phyloP scores from a whole-genome alignment of 441 rosid species.

The Lepidium campestre region DNA sequence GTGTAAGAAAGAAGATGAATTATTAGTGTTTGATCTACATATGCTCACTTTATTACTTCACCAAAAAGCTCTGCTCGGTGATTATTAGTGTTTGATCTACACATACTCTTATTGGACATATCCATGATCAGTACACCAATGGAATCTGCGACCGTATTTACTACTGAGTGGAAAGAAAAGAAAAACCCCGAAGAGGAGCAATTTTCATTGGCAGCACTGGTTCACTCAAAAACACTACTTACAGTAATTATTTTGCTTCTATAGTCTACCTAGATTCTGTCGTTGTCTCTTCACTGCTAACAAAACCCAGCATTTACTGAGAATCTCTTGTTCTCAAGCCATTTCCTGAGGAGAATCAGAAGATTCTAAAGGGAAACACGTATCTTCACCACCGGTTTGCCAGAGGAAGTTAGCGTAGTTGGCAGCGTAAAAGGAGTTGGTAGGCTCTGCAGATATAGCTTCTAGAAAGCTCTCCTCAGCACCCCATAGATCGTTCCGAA shows the following conservation, averaged over 20 bases:
- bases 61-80: slow-evolving; percentile 2
- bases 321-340: neutral
- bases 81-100: slow-evolving; percentile 2
- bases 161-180: neutral
- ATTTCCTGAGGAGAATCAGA: slow-evolving; percentile 19
- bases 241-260: slow-evolving; percentile 2
- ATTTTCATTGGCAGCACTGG: slow-evolving; percentile 3
- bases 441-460: slow-evolving; percentile 54
- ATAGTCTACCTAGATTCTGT: slow-evolving; percentile 9
- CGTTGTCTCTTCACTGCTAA: neutral
- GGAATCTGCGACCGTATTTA: neutral
- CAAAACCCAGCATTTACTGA: neutral
- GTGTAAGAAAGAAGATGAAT: too few species aligned
- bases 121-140: neutral
- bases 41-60: neutral
- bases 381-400: slow-evolving; percentile 73
- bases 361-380: slow-evolving; percentile 53
- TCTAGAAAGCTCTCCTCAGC: slow-evolving; percentile 73
- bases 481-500: slow-evolving; percentile 54
- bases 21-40: neutral
- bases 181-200: neutral
- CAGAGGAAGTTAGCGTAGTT: slow-evolving; percentile 74
- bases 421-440: slow-evolving; percentile 45
- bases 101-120: neutral
- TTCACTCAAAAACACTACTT: slow-evolving; percentile 21